phyloP scores from a whole-genome alignment of 208 protist species.

The Angomonas ambiguus region DNA sequence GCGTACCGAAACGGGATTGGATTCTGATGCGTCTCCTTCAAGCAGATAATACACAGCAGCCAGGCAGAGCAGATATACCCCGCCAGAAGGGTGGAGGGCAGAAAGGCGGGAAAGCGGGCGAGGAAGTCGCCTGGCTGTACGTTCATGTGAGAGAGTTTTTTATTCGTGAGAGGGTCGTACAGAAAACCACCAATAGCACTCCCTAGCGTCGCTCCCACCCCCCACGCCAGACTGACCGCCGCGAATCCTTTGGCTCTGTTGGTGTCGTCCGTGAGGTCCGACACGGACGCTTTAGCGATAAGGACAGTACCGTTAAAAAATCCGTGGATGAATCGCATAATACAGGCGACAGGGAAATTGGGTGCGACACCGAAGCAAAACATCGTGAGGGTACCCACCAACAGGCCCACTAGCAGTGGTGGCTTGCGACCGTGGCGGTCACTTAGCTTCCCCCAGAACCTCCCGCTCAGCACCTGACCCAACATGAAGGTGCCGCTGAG shows the following conservation, averaged over 20 bases:
- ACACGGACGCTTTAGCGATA: slow-evolving; percentile 75
- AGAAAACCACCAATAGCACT: slow-evolving; percentile 58
- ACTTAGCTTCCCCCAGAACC: slow-evolving; percentile 62
- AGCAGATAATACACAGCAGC: slow-evolving; percentile 30
- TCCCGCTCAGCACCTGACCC: slow-evolving; percentile 67
- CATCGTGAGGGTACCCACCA: slow-evolving; percentile 38
- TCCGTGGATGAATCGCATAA: slow-evolving; percentile 73
- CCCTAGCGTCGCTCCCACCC: slow-evolving; percentile 59
- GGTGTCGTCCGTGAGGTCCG: slow-evolving; percentile 70
- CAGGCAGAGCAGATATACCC: slow-evolving; percentile 49
- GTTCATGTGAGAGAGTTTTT: slow-evolving; percentile 17
- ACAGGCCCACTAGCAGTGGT: slow-evolving; percentile 46
- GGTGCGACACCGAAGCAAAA: slow-evolving; percentile 62
- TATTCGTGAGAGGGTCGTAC: slow-evolving; percentile 45
- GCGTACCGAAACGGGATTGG: too few relatives aligned
- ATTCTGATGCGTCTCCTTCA: slow-evolving; percentile 61
- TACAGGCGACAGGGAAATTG: slow-evolving; percentile 41
- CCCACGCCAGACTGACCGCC: slow-evolving; percentile 93
- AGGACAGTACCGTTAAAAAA: slow-evolving; percentile 57
- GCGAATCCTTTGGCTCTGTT: slow-evolving; percentile 91
- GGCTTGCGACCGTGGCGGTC: slow-evolving; percentile 62
- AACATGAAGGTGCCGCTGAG: slow-evolving; percentile 78
- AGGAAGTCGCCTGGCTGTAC: slow-evolving; percentile 32
- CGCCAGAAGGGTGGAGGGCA: slow-evolving; percentile 45
- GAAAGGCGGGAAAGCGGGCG: slow-evolving; percentile 47